Evolutionary conservation across 148 eudicot genomes (phyloP).

Genomic region (Chenopodium album): DNA sequence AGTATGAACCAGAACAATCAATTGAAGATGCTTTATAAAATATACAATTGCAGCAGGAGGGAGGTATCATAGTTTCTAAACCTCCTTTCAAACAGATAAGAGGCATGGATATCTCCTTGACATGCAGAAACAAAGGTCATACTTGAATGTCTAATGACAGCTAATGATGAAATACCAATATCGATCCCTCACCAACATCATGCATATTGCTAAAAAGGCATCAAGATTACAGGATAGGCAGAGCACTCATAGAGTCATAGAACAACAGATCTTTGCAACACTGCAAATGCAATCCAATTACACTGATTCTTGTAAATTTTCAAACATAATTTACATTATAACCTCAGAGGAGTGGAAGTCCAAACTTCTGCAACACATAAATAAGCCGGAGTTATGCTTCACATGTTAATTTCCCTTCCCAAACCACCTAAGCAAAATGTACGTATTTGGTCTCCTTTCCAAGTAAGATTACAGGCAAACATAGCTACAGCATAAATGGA

Average conservation of each 20-base stretch:
- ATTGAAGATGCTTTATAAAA: background rate
- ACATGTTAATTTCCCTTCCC: background rate
- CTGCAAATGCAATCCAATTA: background rate
- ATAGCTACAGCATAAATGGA: background rate
- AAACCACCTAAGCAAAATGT: background rate
- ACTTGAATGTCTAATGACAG: background rate
- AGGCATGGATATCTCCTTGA: conserved; percentile 1
- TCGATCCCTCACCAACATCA: background rate
- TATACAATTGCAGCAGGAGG: background rate
- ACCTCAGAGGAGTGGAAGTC: background rate
- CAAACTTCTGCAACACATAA: background rate
- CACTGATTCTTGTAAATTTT: background rate
- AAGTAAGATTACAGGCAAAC: background rate
- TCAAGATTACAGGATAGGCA: background rate
- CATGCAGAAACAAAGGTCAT: background rate
- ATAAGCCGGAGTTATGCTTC: background rate
- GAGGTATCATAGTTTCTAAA: background rate
- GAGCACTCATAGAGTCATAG: background rate
- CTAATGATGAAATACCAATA: background rate
- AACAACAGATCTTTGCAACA: background rate
- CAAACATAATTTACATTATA: background rate
- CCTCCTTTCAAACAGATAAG: background rate
- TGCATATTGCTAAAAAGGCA: background rate
- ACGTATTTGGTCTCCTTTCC: background rate
- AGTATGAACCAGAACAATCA: conserved; percentile 24